Percentiles rank a stretch among this genome's conserved stretches.
These are phyloP conservation scores for Amaranthus cruentus DNA, from an alignment of 148 eudicot genomes.

Conservation along the genomic window DNA sequence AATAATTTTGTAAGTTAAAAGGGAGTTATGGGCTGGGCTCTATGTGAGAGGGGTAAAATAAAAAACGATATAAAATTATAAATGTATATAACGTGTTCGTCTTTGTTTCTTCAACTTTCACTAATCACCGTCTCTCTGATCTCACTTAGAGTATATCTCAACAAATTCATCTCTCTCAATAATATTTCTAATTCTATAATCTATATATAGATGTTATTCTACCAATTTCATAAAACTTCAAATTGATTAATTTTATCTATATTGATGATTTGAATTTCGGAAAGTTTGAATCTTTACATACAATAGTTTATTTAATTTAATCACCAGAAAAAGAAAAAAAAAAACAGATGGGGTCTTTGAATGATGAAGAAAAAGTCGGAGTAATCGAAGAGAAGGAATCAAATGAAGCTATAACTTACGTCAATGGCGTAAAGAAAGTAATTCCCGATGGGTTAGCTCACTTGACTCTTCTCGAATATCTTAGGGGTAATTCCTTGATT, in stretches of 20 bases:
- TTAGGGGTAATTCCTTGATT: constrained; percentile 51
- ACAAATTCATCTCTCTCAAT: no score
- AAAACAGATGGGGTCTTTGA: constrained; percentile 65
- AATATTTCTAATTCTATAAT: no score
- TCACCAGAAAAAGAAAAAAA: not conserved
- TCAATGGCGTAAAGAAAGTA: constrained; percentile 75
- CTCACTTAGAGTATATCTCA: no score
- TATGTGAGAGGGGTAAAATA: no score
- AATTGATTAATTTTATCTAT: not conserved
- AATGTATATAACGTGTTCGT: not conserved
- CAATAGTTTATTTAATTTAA: not conserved
- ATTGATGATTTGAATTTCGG: not conserved
- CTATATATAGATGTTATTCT: no score
- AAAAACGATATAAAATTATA: no score
- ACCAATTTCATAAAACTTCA: not conserved
- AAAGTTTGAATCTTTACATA: not conserved
- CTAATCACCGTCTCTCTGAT: not conserved
- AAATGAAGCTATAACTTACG: constrained; percentile 61
- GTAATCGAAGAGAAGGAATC: constrained; percentile 30
- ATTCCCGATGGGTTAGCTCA: constrained; percentile 95
- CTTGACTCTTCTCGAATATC: constrained; percentile 87
- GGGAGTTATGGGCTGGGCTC: no score
- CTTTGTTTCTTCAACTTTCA: not conserved
- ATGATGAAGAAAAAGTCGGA: constrained; percentile 39
- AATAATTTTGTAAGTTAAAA: no score